Conservation (phyloP, 2,329 filamentous ascomycete species). For the Colletotrichum eremochloae region DNA sequence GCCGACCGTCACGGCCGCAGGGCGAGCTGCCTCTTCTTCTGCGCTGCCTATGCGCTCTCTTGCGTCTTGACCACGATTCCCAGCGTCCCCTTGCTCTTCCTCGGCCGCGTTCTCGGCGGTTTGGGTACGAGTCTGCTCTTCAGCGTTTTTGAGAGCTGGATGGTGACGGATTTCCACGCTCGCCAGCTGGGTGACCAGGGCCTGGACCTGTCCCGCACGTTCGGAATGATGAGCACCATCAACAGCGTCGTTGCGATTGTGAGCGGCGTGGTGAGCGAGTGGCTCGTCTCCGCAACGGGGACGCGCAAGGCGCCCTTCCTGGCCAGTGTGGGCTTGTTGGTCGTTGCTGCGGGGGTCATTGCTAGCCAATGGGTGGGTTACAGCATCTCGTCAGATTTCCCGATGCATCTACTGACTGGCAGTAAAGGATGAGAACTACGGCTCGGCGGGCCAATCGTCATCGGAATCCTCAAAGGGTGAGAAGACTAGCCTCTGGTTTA, state of each 20-base stretch:
- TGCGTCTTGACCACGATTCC: slow-evolving; percentile 56
- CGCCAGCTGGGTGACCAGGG: slow-evolving; percentile 56
- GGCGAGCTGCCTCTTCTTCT: slow-evolving; percentile 67
- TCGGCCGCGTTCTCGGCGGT: slow-evolving; percentile 67
- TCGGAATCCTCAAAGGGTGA: slow-evolving; percentile 26
- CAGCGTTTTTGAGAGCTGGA: slow-evolving; percentile 72
- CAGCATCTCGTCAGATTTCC: neutral
- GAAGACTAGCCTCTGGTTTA: slow-evolving; percentile 42
- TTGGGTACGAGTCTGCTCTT: slow-evolving; percentile 69
- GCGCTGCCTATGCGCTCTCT: slow-evolving; percentile 64
- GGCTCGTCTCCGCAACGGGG: slow-evolving; percentile 59
- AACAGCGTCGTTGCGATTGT: slow-evolving; percentile 69
- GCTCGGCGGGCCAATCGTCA: slow-evolving; percentile 46
- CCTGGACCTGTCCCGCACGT: slow-evolving; percentile 61
- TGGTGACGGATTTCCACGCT: slow-evolving; percentile 67
- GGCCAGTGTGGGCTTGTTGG: slow-evolving; percentile 55
- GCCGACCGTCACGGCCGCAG: slow-evolving; percentile 65
- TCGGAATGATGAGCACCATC: slow-evolving; percentile 64
- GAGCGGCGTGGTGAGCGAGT: slow-evolving; percentile 65
- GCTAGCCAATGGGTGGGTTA: slow-evolving; percentile 59
- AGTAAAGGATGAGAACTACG: slow-evolving; percentile 64
- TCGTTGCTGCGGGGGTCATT: slow-evolving; percentile 59
- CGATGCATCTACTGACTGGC: neutral
- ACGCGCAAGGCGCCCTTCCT: slow-evolving; percentile 65
- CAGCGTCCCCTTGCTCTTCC: slow-evolving; percentile 59